A percentile compares a stretch with the other conserved stretches of the same genome.
Conservation (phyloP, 2,329 filamentous ascomycete genomes). For the Colletotrichum tabaci region DNA sequence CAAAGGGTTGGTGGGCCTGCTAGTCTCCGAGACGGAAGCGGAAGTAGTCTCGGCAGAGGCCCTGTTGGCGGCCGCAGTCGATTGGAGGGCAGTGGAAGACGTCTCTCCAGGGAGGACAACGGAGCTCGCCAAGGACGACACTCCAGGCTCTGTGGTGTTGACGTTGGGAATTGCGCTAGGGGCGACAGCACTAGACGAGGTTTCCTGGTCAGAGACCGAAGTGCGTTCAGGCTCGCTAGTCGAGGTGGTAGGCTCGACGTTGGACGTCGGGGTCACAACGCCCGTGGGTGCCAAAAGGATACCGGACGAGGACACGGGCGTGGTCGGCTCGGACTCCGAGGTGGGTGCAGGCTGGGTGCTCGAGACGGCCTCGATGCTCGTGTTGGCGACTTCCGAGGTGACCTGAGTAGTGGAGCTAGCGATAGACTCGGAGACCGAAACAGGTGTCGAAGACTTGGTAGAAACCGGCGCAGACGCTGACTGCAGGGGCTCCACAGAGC, state of each 20-base stretch:
- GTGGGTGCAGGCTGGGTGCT: slow-evolving; percentile 5
- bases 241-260: neutral
- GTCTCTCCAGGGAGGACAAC: slow-evolving; percentile 24
- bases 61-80: slow-evolving; percentile 12
- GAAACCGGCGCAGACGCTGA: neutral
- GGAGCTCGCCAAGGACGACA: slow-evolving; percentile 21
- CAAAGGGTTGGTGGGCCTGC: slow-evolving; percentile 30
- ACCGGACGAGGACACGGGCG: slow-evolving; percentile 40
- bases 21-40: slow-evolving; percentile 16
- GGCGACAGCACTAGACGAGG: neutral
- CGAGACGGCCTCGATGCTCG: slow-evolving; percentile 10
- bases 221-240: slow-evolving; percentile 13
- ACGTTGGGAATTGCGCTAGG: slow-evolving; percentile 24
- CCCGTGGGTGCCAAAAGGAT: slow-evolving; percentile 53
- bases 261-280: slow-evolving; percentile 47
- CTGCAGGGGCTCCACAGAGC: neutral
- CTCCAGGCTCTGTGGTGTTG: slow-evolving; percentile 34
- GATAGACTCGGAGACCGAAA: slow-evolving; percentile 4
- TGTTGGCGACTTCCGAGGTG: slow-evolving; percentile 27
- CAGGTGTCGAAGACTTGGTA: neutral
- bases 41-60: slow-evolving; percentile 13
- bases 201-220: slow-evolving; percentile 9
- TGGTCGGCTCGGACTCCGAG: slow-evolving; percentile 16
- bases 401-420: slow-evolving; percentile 22
- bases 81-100: slow-evolving; percentile 2